Base-by-base conservation (phyloP, 371 early-diverging fungal genomes). In the Mucor plumbeus region DNA sequence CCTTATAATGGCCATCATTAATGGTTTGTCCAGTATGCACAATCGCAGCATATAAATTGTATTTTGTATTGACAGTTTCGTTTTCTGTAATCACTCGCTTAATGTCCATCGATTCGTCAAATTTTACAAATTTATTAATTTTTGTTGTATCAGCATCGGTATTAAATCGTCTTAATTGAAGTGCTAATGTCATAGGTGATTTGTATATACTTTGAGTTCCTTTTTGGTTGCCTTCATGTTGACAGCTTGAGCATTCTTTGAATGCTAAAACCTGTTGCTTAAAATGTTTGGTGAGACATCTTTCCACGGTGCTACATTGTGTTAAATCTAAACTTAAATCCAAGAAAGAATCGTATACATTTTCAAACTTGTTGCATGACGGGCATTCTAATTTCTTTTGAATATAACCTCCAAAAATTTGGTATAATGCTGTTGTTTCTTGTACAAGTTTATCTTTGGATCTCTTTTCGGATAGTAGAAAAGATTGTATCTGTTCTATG, bases 101-200 rank as follows among this genome's bases (percentile, higher is more conserved):
- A 6, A 83, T 74, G 63, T 85, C 77, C 47, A 86, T 65, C 0
- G 64, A 78, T 34, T 85, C 80, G 5, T 77, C 73, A 58, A 86
- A 87, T 14, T 73, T 69, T 60, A 86, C 70, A 5, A 68, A 63
- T 62, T 89, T 87, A 17, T 67, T 79, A 21, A 64, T 72, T 58
- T 78, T 80, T 68, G 71, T 80, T 60, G 90, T 87, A 75, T 92
- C 61, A 4, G 19, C 21, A 33, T 70, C 92, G 39, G 86, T 84
- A 17, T 85, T 87, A 64, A 95, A 94, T 31, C 97, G 82, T 68
- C 93, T 88, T 43, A 96, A 75, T 59, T 95, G 95, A 40, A 96
- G 65, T 0, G 87, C 87, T 14, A 96, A 71, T 13, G 88, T 73
- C 38, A 75, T 78, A 14, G 97, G 96, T 17, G 91, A 73, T 15